Evolutionary conservation across 2,329 filamentous ascomycete genomes (phyloP).

Genomic region (Aspergillus calidoustus): DNA sequence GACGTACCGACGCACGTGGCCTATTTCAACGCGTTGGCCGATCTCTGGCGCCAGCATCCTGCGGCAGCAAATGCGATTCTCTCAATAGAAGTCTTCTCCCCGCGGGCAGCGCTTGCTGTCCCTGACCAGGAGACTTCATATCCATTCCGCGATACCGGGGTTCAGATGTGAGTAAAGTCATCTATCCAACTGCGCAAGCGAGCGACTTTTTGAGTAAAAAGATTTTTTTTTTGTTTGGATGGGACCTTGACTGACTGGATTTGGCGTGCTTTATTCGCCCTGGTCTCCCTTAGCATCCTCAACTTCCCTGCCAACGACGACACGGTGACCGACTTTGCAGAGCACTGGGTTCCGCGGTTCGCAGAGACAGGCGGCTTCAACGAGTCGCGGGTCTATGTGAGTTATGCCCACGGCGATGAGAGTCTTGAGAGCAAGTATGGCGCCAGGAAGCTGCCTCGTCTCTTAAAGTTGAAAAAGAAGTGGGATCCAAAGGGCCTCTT

Average conservation of each 20-base stretch:
- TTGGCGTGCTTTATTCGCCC: no score
- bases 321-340: background rate
- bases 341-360: background rate
- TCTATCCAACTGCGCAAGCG: no score
- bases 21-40: background rate
- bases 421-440: background rate
- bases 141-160: background rate
- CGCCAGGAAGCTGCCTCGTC: background rate
- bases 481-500: constrained; percentile 9
- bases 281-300: background rate
- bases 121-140: background rate
- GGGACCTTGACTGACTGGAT: no score
- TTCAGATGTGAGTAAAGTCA: background rate
- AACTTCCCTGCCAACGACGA: background rate
- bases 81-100: background rate
- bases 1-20: background rate
- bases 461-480: constrained; percentile 6
- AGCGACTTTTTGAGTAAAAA: no score
- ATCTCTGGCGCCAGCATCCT: background rate
- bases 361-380: background rate
- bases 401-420: constrained; percentile 9
- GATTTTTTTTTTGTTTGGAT: no score
- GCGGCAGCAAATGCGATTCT: background rate
- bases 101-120: background rate
- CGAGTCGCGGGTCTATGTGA: constrained; percentile 1